These are phyloP conservation scores for Leptographium lundbergii DNA, from an alignment of 2,329 filamentous ascomycete genomes.

Conservation along the genomic window DNA sequence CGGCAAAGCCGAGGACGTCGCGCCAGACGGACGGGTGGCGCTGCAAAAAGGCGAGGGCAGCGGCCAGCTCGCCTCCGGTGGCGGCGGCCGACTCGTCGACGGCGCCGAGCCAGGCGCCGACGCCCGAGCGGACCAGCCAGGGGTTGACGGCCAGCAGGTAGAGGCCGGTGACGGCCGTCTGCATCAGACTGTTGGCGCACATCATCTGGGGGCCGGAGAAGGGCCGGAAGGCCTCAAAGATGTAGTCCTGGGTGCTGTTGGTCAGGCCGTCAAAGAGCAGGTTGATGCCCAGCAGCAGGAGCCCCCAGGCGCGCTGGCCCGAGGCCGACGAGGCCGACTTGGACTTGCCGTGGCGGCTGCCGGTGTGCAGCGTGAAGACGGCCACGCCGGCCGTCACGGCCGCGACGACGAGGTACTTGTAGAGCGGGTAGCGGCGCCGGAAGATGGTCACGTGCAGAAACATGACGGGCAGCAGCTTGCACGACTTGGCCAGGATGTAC, in stretches of 20 bases:
- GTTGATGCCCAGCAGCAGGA: constrained; percentile 77
- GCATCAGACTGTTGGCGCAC: constrained; percentile 91
- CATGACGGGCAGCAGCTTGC: constrained; percentile 99
- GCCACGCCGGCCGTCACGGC: constrained; percentile 87
- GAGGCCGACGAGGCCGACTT: constrained; percentile 16
- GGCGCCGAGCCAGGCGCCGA: constrained; percentile 55
- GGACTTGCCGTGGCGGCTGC: constrained; percentile 33
- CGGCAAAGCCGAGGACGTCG: constrained; percentile 81
- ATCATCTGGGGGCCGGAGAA: constrained; percentile 98
- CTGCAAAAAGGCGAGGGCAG: constrained; percentile 70
- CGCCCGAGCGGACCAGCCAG: constrained; percentile 56
- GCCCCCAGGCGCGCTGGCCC: constrained; percentile 60
- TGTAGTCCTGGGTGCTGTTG: constrained; percentile 92
- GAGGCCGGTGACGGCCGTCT: constrained; percentile 58
- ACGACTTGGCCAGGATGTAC: constrained; percentile 92
- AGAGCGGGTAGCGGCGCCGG: constrained; percentile 75
- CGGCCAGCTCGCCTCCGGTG: constrained; percentile 57
- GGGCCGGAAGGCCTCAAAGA: constrained; percentile 67
- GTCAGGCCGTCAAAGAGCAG: constrained; percentile 91
- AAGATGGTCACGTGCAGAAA: constrained; percentile 89
- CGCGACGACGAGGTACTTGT: constrained; percentile 90
- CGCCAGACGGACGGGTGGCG: constrained; percentile 70
- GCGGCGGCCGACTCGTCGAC: constrained; percentile 44
- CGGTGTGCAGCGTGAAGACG: constrained; percentile 82
- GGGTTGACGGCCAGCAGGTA: constrained; percentile 71